Conservation (phyloP, 768 basidiomycete genomes). For the Lactifluus pinguis region DNA sequence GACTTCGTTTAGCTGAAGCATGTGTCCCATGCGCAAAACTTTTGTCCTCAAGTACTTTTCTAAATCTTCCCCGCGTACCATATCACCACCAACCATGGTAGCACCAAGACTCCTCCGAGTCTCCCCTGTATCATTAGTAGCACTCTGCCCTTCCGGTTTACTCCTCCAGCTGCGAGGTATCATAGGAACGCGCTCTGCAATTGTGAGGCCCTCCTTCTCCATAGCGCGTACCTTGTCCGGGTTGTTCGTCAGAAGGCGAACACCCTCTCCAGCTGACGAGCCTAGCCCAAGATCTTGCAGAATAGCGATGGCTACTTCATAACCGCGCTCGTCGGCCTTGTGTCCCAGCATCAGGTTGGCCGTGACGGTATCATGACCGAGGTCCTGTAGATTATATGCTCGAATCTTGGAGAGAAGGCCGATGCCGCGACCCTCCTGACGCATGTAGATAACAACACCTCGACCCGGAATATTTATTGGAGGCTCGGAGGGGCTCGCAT, state of each 20-base stretch:
- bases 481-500: slow-evolving; percentile 25
- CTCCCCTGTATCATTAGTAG: slow-evolving; percentile 27
- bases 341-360: slow-evolving; percentile 95
- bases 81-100: slow-evolving; percentile 72
- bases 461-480: slow-evolving; percentile 62
- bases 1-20: slow-evolving; percentile 47
- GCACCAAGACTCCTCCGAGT: slow-evolving; percentile 43
- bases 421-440: slow-evolving; percentile 97
- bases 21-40: slow-evolving; percentile 94
- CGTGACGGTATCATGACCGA: slow-evolving; percentile 97
- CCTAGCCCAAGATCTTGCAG: slow-evolving; percentile 79
- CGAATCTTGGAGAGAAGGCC: slow-evolving; percentile 91
- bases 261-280: slow-evolving; percentile 42
- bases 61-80: slow-evolving; percentile 73
- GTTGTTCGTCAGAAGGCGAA: slow-evolving; percentile 90
- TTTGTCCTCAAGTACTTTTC: slow-evolving; percentile 96
- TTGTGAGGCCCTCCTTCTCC: slow-evolving; percentile 68
- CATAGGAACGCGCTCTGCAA: slow-evolving; percentile 88
- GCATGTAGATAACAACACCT: slow-evolving; percentile 89
- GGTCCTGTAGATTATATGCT: slow-evolving; percentile 95
- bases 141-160: slow-evolving; percentile 24
- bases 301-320: slow-evolving; percentile 87
- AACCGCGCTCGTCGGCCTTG: slow-evolving; percentile 86
- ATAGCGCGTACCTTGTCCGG: slow-evolving; percentile 92
- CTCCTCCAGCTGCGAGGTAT: slow-evolving; percentile 80